Base-by-base conservation (phyloP, 2,329 filamentous ascomycete genomes). In the Kalmusia sp. region DNA sequence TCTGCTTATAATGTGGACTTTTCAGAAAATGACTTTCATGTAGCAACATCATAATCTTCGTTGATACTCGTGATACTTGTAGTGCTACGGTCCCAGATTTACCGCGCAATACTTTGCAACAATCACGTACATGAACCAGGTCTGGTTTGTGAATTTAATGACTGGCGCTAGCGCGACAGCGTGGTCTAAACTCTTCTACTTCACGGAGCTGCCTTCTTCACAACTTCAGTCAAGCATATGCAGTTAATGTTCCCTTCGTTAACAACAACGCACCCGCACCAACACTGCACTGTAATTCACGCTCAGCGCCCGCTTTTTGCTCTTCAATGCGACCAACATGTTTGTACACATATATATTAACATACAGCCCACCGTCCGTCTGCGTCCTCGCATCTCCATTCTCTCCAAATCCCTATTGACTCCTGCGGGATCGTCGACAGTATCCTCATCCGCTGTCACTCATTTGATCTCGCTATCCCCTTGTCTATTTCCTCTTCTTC, bases 211-310 rank as follows among this genome's bases (percentile, higher is more conserved):
- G 6, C 7, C 21, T 8, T 7, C 30, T 46, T 46, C 43, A 46
- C 43, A 17, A 37, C 22, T 4, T 28, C 5, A 30, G 35, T 37
- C 30, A 37, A 46, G 31, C 8, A 12, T 31, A 46, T 27, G 11
- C 41, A 34, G 15, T 9, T 6, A 25, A 25, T 7, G 19, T 28
- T 8, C 9, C 3, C n/a, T 17, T 7, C 12, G 41, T 45, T 45
- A 11, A 28, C 17, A 33, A 8, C 17, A 24, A 9, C 17, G 19
- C 28, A 15, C 19, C 9, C 14, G 12, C 14, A 45, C 41, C 27
- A 34, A 34, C 41, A 45, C 41, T 34, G 41, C 17, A 4, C 2
- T 34, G 9, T 28, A 15, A 27, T 45, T 45, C 41, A 45, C 41
- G 28, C 15, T 11, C 28, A 34, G 19, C 12, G 5, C 8, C 12